These are phyloP conservation scores for Hordeum pubiflorum DNA, from an alignment of 202 grass and related monocot species.

Conservation along the genomic window DNA sequence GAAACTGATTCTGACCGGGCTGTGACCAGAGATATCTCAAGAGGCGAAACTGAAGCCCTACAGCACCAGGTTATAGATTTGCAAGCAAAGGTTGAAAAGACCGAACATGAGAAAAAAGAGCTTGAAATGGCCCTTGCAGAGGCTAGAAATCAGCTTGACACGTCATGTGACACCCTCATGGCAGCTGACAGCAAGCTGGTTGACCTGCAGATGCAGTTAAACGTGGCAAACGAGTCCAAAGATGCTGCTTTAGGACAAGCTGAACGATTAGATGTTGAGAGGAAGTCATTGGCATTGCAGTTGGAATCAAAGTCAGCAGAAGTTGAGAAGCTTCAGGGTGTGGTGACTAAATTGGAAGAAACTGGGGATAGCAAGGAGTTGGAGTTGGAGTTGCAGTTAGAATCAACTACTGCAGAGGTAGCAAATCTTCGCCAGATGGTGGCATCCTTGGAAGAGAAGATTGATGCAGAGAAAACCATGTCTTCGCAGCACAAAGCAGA, in stretches of 20 bases:
- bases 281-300: conserved; percentile 42
- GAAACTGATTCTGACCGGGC: conserved; percentile 50
- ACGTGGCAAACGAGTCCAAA: conserved; percentile 54
- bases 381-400: conserved; percentile 54
- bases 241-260: conserved; percentile 32
- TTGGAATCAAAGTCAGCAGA: conserved; percentile 49
- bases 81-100: conserved; percentile 37
- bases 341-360: conserved; percentile 44
- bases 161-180: conserved; percentile 36
- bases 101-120: conserved; percentile 60
- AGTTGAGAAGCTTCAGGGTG: conserved; percentile 34
- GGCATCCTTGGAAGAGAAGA: conserved; percentile 48
- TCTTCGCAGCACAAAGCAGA: conserved; percentile 42
- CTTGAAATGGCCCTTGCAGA: conserved; percentile 46
- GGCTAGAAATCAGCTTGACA: conserved; percentile 40
- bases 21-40: conserved; percentile 29
- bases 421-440: conserved; percentile 34
- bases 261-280: conserved; percentile 41
- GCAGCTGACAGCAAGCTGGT: conserved; percentile 51
- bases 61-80: conserved; percentile 33
- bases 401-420: conserved; percentile 43
- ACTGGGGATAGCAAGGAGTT: conserved; percentile 43
- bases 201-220: conserved; percentile 54
- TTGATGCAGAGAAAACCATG: conserved; percentile 45
- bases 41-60: conserved; percentile 39